These are phyloP conservation scores for Acacia pycnantha DNA, from an alignment of 331 rosid genomes.

Conservation along the genomic window DNA sequence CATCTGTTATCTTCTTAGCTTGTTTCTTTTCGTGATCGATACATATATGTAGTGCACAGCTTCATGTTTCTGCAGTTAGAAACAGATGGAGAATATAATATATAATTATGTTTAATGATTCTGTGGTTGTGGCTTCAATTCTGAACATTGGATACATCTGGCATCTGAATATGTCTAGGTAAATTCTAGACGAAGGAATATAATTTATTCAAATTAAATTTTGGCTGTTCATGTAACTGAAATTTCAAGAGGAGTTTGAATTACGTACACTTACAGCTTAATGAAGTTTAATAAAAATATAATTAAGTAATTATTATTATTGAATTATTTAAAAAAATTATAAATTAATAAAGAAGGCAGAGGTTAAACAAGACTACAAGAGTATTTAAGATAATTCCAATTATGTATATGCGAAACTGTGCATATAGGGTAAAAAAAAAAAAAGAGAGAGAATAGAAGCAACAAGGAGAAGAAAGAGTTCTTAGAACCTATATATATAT, in stretches of 20 bases:
- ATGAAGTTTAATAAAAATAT: too few species aligned
- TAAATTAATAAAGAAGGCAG: too few species aligned
- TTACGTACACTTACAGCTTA: too few species aligned
- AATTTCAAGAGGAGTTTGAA: neutral
- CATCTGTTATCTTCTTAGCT: neutral
- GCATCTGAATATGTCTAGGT: neutral
- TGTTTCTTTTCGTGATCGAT: neutral
- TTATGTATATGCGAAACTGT: too few species aligned
- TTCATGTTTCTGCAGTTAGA: neutral
- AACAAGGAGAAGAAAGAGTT: too few species aligned
- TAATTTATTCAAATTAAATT: neutral
- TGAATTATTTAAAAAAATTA: too few species aligned
- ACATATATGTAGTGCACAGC: neutral
- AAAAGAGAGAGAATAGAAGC: too few species aligned
- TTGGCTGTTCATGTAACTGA: neutral
- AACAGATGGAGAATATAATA: neutral
- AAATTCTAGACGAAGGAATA: neutral
- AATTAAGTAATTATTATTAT: too few species aligned
- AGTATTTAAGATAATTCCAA: too few species aligned
- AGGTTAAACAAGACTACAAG: too few species aligned
- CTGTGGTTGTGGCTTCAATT: neutral
- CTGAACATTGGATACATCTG: neutral
- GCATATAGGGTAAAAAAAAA: too few species aligned
- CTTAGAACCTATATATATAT: too few species aligned
- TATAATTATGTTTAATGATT: neutral